phyloP scores from a whole-genome alignment of 169 alveolate genomes.

The Miamiensis avidus region DNA sequence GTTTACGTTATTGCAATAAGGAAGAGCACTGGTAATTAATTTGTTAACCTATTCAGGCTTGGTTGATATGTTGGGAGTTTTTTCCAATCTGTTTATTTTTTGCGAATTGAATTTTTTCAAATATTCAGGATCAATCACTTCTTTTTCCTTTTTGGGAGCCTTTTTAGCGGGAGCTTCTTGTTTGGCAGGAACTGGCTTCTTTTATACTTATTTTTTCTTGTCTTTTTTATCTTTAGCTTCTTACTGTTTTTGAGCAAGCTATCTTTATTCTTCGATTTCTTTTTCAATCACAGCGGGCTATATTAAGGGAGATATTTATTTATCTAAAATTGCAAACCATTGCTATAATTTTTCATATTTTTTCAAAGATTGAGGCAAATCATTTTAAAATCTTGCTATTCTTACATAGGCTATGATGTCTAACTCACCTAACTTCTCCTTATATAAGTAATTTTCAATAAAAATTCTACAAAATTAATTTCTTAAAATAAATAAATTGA shows the following conservation, averaged over 20 bases:
- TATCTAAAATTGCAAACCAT: not conserved
- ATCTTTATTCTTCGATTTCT: not conserved
- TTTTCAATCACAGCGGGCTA: not conserved
- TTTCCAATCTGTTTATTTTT: constrained; percentile 65
- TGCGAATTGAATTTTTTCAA: constrained; percentile 20
- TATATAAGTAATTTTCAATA: too few relatives aligned
- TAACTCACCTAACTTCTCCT: too few relatives aligned
- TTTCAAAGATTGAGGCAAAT: too few relatives aligned
- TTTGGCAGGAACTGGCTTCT: constrained; percentile 15
- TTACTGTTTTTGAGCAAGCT: too few relatives aligned
- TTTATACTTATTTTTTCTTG: not conserved
- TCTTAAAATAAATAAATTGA: too few relatives aligned
- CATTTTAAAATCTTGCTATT: too few relatives aligned
- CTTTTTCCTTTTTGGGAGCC: constrained; percentile 30
- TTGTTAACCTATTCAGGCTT: constrained; percentile 63
- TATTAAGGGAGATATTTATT: too few relatives aligned
- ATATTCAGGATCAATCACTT: constrained; percentile 30
- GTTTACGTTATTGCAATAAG: constrained; percentile 82
- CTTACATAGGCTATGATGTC: too few relatives aligned
- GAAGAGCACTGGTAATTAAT: constrained; percentile 86
- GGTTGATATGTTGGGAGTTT: constrained; percentile 55
- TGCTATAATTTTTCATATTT: too few relatives aligned
- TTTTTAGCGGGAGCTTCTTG: constrained; percentile 14
- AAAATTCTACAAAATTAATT: too few relatives aligned
- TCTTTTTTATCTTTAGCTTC: not conserved